Evolutionary conservation across 2,329 filamentous ascomycete genomes (phyloP).

Genomic region (Penicillium brevicompactum): DNA sequence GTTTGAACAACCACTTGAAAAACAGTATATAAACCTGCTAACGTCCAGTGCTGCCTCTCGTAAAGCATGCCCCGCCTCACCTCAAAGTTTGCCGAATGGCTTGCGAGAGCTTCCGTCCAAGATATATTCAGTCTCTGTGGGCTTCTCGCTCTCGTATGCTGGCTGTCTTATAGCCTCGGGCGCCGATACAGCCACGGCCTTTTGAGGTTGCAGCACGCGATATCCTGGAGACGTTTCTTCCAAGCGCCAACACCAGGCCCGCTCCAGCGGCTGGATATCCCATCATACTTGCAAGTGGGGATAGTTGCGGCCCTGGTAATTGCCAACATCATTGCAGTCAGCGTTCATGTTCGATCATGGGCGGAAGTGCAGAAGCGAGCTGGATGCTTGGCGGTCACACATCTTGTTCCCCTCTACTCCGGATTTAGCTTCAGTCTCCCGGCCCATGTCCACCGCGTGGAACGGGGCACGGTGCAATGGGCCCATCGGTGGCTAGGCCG

Average conservation of each 20-base stretch:
- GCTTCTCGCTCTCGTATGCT: too few species aligned
- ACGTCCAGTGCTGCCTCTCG: too few species aligned
- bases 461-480: background rate
- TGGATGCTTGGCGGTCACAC: background rate
- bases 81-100: too few species aligned
- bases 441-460: background rate
- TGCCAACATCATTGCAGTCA: background rate
- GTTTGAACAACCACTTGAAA: too few species aligned
- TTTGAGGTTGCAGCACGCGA: background rate
- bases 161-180: too few species aligned
- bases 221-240: background rate
- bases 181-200: background rate
- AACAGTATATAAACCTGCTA: too few species aligned
- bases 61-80: too few species aligned
- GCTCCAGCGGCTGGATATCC: background rate
- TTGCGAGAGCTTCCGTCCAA: too few species aligned
- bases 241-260: background rate
- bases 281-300: background rate
- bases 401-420: background rate
- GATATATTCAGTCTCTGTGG: too few species aligned
- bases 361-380: background rate
- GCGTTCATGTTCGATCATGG: background rate
- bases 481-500: background rate
- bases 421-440: slow-evolving; percentile 1
- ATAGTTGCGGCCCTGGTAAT: background rate